Evolutionary conservation across 1,139 yeast species (phyloP).

Genomic region (Candida glucosophila): DNA sequence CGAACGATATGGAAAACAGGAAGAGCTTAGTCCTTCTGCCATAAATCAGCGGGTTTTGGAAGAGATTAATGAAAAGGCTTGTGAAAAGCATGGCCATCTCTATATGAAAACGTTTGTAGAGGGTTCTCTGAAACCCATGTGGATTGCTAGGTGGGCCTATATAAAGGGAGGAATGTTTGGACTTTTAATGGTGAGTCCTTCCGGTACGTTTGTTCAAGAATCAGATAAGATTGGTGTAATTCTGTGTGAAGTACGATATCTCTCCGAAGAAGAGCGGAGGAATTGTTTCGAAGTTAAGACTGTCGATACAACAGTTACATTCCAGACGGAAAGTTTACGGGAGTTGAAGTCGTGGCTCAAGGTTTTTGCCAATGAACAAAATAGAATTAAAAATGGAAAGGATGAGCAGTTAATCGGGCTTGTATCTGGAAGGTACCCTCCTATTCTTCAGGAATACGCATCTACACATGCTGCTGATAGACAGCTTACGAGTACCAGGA

Average conservation of each 20-base stretch:
- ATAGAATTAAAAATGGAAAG: conserved; percentile 34
- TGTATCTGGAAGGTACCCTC: conserved; percentile 67
- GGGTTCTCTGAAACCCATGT: conserved; percentile 51
- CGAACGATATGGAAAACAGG: conserved; percentile 53
- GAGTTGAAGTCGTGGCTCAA: conserved; percentile 77
- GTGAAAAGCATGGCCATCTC: conserved; percentile 83
- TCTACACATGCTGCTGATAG: conserved; percentile 53
- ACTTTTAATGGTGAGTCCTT: conserved; percentile 60
- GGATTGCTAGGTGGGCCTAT: conserved; percentile 90
- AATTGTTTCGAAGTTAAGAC: conserved; percentile 82
- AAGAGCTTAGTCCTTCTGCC: conserved; percentile 46
- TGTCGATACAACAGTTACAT: conserved; percentile 45
- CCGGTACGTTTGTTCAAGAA: conserved; percentile 77
- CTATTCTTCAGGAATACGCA: conserved; percentile 65
- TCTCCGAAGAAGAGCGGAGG: conserved; percentile 69
- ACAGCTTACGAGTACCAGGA: conserved; percentile 35
- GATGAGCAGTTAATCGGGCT: conserved; percentile 32
- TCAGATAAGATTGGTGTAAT: conserved; percentile 81
- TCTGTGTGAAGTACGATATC: conserved; percentile 58
- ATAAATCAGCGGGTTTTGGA: conserved; percentile 32
- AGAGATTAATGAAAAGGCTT: conserved; percentile 22
- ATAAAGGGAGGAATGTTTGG: conserved; percentile 83
- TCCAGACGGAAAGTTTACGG: conserved; percentile 69
- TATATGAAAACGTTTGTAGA: conserved; percentile 61
- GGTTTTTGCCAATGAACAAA: conserved; percentile 58